phyloP scores from a whole-genome alignment of 208 protist species.

The Tetramitus jugosus region DNA sequence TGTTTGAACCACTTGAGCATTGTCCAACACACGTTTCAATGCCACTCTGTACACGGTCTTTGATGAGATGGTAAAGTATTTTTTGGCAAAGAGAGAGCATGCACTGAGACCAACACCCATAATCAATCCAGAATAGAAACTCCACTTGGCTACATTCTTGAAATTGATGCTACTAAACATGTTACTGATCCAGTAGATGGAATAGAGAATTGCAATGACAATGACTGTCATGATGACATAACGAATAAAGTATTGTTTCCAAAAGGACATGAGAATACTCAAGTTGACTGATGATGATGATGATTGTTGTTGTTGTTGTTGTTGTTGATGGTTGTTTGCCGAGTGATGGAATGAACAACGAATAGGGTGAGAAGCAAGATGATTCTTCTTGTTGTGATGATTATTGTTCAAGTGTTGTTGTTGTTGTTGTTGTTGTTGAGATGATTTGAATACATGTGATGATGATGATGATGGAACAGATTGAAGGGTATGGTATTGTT shows the following conservation, averaged over 20 bases:
- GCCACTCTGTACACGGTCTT: background rate
- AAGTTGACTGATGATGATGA: too few species aligned
- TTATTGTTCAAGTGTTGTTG: too few species aligned
- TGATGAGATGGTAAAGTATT: background rate
- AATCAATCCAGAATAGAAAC: background rate
- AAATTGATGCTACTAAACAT: background rate
- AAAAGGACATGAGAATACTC: background rate
- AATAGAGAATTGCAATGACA: background rate
- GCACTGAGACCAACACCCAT: background rate
- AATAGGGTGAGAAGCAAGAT: too few species aligned
- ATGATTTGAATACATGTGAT: too few species aligned
- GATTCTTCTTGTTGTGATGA: too few species aligned
- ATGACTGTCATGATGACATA: background rate
- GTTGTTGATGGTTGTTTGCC: too few species aligned
- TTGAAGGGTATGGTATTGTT: too few species aligned
- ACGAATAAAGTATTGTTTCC: constrained; percentile 1
- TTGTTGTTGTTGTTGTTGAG: too few species aligned
- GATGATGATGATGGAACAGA: too few species aligned
- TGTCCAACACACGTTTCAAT: background rate
- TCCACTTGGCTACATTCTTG: background rate
- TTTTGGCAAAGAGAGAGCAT: background rate
- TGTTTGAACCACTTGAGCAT: background rate
- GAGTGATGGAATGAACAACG: too few species aligned
- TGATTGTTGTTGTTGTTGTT: too few species aligned
- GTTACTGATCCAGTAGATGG: background rate